Percentiles rank a stretch among this genome's conserved stretches.
phyloP scores from a whole-genome alignment of 352 stramenopile species.

The Phytophthora citrophthora region DNA sequence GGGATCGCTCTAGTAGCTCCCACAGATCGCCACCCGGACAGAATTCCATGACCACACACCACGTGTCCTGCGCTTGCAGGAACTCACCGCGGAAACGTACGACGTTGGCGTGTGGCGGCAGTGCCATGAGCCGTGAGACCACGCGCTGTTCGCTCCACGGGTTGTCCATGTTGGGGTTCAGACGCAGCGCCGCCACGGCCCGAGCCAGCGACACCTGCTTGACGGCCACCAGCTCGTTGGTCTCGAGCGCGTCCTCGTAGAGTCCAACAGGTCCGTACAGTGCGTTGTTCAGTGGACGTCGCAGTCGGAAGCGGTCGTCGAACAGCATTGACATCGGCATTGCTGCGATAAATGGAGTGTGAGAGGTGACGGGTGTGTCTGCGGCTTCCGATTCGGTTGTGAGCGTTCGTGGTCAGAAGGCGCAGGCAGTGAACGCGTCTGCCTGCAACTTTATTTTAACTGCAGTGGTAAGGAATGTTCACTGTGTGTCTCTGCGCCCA shows the following conservation, averaged over 20 bases:
- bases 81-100: conserved; percentile 52
- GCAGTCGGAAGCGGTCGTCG: conserved; percentile 19
- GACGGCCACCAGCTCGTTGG: conserved; percentile 48
- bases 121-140: conserved; percentile 27
- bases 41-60: conserved; percentile 64
- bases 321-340: conserved; percentile 6
- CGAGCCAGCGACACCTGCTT: conserved; percentile 49
- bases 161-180: conserved; percentile 48
- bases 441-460: not conserved
- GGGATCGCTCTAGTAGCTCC: conserved; percentile 29
- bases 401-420: not conserved
- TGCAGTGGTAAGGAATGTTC: not conserved
- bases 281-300: conserved; percentile 26
- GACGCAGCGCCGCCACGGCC: conserved; percentile 32
- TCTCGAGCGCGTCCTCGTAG: conserved; percentile 40
- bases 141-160: conserved; percentile 47
- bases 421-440: not conserved
- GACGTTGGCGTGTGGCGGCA: conserved; percentile 46
- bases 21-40: conserved; percentile 59
- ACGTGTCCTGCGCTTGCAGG: conserved; percentile 41
- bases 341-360: not conserved
- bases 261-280: conserved; percentile 55
- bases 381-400: not conserved
- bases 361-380: not conserved
- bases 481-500: too few relatives aligned